phyloP scores from a whole-genome alignment of 148 eudicot genomes.

The Polygonum maritimum region DNA sequence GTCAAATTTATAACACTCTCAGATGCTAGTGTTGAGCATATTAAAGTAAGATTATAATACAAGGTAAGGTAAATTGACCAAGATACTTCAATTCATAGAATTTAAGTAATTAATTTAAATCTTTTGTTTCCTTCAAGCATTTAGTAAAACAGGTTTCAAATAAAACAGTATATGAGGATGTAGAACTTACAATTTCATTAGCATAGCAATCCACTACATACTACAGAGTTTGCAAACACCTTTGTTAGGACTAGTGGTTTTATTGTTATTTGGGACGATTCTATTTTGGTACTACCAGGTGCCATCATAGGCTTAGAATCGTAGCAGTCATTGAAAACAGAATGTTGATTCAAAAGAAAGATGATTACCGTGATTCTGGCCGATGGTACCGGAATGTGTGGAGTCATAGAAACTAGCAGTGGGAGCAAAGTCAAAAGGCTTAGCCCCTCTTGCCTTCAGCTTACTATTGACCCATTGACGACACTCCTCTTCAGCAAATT shows the following conservation, averaged over 20 bases:
- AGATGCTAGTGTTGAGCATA: neutral
- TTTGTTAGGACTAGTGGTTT: neutral
- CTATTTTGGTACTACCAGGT: neutral
- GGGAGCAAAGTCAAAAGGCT: conserved; percentile 8
- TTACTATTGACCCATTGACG: conserved; percentile 16
- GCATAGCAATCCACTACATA: neutral
- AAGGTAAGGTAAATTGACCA: neutral
- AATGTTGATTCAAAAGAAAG: neutral
- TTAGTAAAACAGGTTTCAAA: neutral
- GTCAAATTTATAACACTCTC: neutral
- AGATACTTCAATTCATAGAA: neutral
- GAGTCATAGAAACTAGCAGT: conserved; percentile 22
- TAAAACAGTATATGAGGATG: neutral
- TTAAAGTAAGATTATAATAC: neutral
- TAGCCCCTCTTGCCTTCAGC: conserved; percentile 12
- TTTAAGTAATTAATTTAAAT: neutral
- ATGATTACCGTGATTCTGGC: conserved; percentile 39
- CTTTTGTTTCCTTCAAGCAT: neutral
- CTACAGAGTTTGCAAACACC: neutral
- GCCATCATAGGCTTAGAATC: neutral
- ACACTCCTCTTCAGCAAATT: conserved; percentile 44
- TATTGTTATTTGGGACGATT: neutral
- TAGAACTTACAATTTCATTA: neutral
- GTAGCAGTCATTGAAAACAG: neutral
- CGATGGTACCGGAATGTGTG: conserved; percentile 28